Percentiles rank a stretch among this genome's conserved stretches.
phyloP scores from a whole-genome alignment of 176 grass and related monocot species.

The Olyra latifolia region DNA sequence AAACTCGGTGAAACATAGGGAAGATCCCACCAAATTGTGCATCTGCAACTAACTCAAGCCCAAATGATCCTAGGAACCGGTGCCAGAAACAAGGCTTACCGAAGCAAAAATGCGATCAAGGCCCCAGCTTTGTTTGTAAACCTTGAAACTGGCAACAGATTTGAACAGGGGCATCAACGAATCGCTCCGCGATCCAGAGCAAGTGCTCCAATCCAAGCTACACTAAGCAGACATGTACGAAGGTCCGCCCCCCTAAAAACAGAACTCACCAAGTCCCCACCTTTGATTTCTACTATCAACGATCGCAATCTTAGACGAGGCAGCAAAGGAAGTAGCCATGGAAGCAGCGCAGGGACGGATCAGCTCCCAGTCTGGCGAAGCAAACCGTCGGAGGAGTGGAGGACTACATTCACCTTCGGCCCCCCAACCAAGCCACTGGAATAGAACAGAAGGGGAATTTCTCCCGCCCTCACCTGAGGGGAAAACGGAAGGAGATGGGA shows the following conservation, averaged over 20 bases:
- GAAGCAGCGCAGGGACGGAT: not conserved
- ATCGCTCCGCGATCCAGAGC: not conserved
- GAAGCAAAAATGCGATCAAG: not conserved
- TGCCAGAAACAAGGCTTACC: not conserved
- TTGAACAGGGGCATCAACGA: too few relatives aligned
- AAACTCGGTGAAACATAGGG: not conserved
- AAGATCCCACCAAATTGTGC: not conserved
- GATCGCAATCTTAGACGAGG: not conserved
- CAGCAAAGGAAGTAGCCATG: not conserved
- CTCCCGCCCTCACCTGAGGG: constrained; percentile 41
- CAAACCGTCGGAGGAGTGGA: not conserved
- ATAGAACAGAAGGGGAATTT: not conserved
- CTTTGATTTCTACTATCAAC: not conserved
- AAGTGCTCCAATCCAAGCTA: not conserved
- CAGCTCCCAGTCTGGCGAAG: not conserved
- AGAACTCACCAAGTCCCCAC: not conserved
- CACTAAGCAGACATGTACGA: not conserved
- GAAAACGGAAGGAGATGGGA: constrained; percentile 52
- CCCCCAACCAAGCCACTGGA: not conserved
- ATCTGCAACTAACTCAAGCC: not conserved
- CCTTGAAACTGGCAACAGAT: not conserved
- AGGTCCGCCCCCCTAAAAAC: not conserved
- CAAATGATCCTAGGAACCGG: not conserved
- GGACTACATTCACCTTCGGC: not conserved
- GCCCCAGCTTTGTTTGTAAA: not conserved